These are phyloP conservation scores for Remersonia thermophila DNA, from an alignment of 2,329 filamentous ascomycete genomes.

Conservation along the genomic window DNA sequence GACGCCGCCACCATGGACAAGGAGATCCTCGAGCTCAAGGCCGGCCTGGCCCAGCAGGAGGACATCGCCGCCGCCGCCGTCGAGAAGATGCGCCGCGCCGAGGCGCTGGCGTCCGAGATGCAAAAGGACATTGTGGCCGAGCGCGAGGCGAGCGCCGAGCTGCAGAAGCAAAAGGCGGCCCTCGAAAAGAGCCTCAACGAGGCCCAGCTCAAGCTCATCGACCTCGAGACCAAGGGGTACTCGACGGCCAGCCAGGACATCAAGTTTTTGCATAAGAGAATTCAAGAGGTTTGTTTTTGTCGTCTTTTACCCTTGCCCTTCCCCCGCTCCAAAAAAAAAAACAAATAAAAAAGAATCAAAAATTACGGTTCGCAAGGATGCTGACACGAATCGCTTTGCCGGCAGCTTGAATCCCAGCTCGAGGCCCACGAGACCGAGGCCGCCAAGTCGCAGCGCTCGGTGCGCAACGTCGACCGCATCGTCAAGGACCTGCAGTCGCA, in stretches of 20 bases:
- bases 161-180: conserved; percentile 81
- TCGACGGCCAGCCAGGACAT: conserved; percentile 90
- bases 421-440: conserved; percentile 71
- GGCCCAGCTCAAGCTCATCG: conserved; percentile 76
- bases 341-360: too few relatives aligned
- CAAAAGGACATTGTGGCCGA: conserved; percentile 86
- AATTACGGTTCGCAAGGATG: too few relatives aligned
- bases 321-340: conserved; percentile 5
- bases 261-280: conserved; percentile 83
- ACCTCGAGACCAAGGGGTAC: conserved; percentile 94
- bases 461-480: conserved; percentile 83
- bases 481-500: conserved; percentile 89
- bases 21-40: conserved; percentile 80
- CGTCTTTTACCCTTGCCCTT: conserved; percentile 1
- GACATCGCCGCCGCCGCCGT: conserved; percentile 84
- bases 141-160: conserved; percentile 64
- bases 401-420: conserved; percentile 80
- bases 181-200: conserved; percentile 88
- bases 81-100: conserved; percentile 92
- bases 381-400: too few relatives aligned
- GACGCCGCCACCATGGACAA: conserved; percentile 82
- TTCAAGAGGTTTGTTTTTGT: conserved; percentile 79
- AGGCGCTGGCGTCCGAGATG: conserved; percentile 74
- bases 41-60: conserved; percentile 79
- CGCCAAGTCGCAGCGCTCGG: conserved; percentile 70